These are phyloP conservation scores for Paraphoma chrysanthemicola DNA, from an alignment of 2,329 filamentous ascomycete species.

Conservation along the genomic window DNA sequence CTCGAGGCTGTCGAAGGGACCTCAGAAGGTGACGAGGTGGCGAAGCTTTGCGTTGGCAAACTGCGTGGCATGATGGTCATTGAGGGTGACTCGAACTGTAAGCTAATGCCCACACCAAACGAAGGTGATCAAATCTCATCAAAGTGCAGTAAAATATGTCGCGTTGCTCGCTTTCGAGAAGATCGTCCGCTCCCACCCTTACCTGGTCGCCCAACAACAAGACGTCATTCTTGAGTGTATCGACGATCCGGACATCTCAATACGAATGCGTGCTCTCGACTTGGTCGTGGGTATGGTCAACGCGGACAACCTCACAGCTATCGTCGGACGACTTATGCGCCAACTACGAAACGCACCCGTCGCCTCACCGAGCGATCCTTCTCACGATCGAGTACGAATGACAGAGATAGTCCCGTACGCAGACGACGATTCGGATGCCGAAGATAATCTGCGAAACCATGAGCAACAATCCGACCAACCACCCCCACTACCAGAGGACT, in stretches of 20 bases:
- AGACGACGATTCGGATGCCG: conserved; percentile 65
- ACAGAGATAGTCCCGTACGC: conserved; percentile 56
- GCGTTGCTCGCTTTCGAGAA: conserved; percentile 94
- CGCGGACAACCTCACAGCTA: conserved; percentile 79
- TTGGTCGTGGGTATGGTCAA: conserved; percentile 94
- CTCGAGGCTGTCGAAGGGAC: conserved; percentile 81
- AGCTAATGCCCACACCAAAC: conserved; percentile 47
- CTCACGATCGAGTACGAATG: conserved; percentile 55
- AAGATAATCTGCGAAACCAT: conserved; percentile 60
- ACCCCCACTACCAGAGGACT: conserved; percentile 81
- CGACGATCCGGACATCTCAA: conserved; percentile 94
- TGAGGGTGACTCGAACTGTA: conserved; percentile 90
- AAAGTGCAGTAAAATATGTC: conserved; percentile 85
- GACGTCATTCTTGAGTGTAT: conserved; percentile 97
- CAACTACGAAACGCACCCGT: conserved; percentile 76
- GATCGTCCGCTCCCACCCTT: conserved; percentile 87
- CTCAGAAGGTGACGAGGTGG: conserved; percentile 87
- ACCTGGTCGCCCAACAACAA: conserved; percentile 88
- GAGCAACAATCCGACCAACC: conserved; percentile 57
- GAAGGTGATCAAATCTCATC: conserved; percentile 16
- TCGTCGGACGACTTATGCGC: conserved; percentile 85
- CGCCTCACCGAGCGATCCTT: conserved; percentile 54
- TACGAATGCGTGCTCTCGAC: conserved; percentile 89
- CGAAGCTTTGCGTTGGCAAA: conserved; percentile 89
- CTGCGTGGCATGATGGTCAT: conserved; percentile 92